Conservation (phyloP, 371 early-diverging fungal genomes). For the Rhizopus delemar region DNA sequence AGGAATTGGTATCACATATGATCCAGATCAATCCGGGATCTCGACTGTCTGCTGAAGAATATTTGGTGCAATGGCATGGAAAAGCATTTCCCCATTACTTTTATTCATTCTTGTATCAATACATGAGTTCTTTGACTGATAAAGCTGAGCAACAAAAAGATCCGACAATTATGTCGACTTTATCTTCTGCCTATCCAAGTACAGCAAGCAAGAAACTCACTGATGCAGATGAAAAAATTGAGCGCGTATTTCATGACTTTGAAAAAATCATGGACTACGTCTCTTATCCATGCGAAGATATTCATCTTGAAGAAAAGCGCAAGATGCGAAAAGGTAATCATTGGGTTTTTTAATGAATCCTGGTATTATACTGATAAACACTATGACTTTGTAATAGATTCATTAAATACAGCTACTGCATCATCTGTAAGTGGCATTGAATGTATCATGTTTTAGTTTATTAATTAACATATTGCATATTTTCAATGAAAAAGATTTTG, state of each 20-base stretch:
- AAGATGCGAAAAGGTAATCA: constrained; percentile 5
- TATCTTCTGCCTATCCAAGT: constrained; percentile 31
- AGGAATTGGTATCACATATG: constrained; percentile 79
- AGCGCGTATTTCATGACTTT: constrained; percentile 74
- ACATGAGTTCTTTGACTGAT: constrained; percentile 71
- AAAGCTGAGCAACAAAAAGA: constrained; percentile 27
- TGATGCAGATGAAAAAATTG: constrained; percentile 80
- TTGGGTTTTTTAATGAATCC: neutral
- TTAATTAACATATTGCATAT: neutral
- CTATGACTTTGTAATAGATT: constrained; percentile 23
- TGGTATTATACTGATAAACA: too few relatives aligned
- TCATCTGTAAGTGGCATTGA: constrained; percentile 31
- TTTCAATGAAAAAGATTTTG: constrained; percentile 27
- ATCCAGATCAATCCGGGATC: constrained; percentile 79
- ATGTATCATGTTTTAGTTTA: neutral
- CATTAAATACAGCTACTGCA: constrained; percentile 38
- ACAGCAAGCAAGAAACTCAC: constrained; percentile 34
- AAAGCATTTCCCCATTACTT: constrained; percentile 79
- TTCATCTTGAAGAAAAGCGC: constrained; percentile 5
- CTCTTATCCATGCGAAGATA: constrained; percentile 31
- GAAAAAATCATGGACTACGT: constrained; percentile 67
- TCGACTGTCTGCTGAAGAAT: constrained; percentile 70
- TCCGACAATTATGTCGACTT: constrained; percentile 26
- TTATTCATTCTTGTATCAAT: constrained; percentile 77
- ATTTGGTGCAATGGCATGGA: constrained; percentile 75